Conservation (phyloP, 2,329 filamentous ascomycete genomes). For the Aspergillus novoparasiticus region DNA sequence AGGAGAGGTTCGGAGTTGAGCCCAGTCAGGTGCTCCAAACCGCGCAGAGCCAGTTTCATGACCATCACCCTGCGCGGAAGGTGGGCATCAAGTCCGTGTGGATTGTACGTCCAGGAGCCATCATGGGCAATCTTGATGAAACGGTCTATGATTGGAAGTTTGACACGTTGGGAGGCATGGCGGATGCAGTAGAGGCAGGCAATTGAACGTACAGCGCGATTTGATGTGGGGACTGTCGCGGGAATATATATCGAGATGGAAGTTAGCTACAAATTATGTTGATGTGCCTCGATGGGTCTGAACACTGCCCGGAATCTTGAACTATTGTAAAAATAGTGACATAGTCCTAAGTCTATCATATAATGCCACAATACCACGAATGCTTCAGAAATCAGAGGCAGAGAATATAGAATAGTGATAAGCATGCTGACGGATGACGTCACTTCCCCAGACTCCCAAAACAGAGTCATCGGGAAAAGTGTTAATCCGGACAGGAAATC, state of each 20-base stretch:
- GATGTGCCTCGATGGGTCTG: no score
- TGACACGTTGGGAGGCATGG: constrained; percentile 62
- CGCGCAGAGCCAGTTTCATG: constrained; percentile 67
- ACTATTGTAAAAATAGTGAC: no score
- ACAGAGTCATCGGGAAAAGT: background rate
- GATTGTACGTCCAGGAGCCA: constrained; percentile 56
- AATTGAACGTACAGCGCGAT: background rate
- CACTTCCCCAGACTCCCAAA: background rate
- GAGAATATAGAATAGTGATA: background rate
- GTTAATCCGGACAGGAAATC: background rate
- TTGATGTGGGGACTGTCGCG: background rate
- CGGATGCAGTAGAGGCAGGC: constrained; percentile 45
- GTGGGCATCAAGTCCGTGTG: constrained; percentile 64
- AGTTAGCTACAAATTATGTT: no score
- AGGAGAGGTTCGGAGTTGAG: constrained; percentile 58
- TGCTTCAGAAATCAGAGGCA: no score
- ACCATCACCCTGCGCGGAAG: constrained; percentile 66
- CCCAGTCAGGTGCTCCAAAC: constrained; percentile 65
- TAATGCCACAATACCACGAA: no score
- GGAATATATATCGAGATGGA: no score
- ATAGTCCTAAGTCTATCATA: no score
- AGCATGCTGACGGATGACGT: background rate
- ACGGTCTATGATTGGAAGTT: constrained; percentile 60
- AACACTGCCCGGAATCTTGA: no score
- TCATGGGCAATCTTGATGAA: constrained; percentile 43